Evolutionary conservation across 345 rosid species (phyloP), one percentile per base, ranked within the genome.

Genomic region (Camelina sativa): DNA sequence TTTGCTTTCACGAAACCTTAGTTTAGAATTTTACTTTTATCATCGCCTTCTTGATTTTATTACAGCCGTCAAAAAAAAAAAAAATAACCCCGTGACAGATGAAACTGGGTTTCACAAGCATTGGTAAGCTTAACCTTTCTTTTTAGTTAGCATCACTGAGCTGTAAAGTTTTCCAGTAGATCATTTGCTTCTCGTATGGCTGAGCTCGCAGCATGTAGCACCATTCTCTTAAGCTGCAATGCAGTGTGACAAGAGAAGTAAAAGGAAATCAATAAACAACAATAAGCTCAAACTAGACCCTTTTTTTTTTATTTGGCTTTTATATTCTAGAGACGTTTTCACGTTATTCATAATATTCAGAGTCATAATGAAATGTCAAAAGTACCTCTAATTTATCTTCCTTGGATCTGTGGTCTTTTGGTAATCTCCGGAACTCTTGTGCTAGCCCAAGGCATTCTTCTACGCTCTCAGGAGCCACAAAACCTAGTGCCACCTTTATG

Each of bases 311-410:
- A n/a, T n/a, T n/a, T 20, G 38, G 34, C 34, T 66, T 66, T 25
- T 15, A 30, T 38, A 23, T 25, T 62, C 43, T 9, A 8, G 28
- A 38, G 28, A 38, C 16, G 6, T 28, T 28, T 4, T 28, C 30
- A 28, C 3, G 30, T 28, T 28, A 15, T 17, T 63, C 41, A 48
- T 1, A 56, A 22, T 17, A 41, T n/a, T 44, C 46, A 48, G 30
- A 59, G 30, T 28, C 30, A 28, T 28, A 28, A 28, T 28, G 5
- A 4, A 28, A 28, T 43, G 19, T 17, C 5, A 35, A 34, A 19
- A 55, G 19, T 71, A 86, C 91, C 91, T 88, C 93, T 17, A 88
- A 57, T 62, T 88, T 88, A 54, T 86, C 91, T 69, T 88, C 93
- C 62, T 66, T 84, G 4, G 86, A 83, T 53, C 67, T 62, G 50